A percentile compares a stretch with the other conserved stretches of the same genome.
Evolutionary conservation across 257 asterid species (phyloP).

Genomic region (Salvia splendens): DNA sequence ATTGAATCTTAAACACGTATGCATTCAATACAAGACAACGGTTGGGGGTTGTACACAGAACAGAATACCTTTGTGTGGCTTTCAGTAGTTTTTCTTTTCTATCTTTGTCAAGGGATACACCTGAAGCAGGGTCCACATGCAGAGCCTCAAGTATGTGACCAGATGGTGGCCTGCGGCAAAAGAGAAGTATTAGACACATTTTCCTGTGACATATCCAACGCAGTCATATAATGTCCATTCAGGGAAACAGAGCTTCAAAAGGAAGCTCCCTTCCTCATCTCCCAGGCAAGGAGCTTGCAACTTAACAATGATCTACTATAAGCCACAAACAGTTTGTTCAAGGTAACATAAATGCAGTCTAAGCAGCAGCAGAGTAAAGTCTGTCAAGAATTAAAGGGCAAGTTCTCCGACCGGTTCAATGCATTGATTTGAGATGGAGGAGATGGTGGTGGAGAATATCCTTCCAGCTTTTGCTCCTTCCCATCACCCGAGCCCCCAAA

Average conservation of each 20-base stretch:
- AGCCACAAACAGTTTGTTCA: slow-evolving; percentile 56
- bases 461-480: slow-evolving; percentile 72
- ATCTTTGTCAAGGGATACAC: slow-evolving; percentile 80
- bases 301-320: slow-evolving; percentile 50
- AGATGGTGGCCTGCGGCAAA: slow-evolving; percentile 84
- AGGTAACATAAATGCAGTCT: slow-evolving; percentile 60
- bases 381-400: slow-evolving; percentile 85
- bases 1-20: slow-evolving; percentile 14
- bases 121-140: slow-evolving; percentile 97
- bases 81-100: slow-evolving; percentile 62
- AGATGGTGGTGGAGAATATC: slow-evolving; percentile 93
- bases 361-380: slow-evolving; percentile 91
- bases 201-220: slow-evolving; percentile 40
- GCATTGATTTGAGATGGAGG: slow-evolving; percentile 77
- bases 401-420: slow-evolving; percentile 99
- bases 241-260: slow-evolving; percentile 50
- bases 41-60: not conserved
- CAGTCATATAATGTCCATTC: slow-evolving; percentile 50
- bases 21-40: not conserved
- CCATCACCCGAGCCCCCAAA: slow-evolving; percentile 78
- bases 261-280: slow-evolving; percentile 54
- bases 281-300: slow-evolving; percentile 50
- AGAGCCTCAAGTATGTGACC: slow-evolving; percentile 98
- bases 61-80: slow-evolving; percentile 59
- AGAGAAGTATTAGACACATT: slow-evolving; percentile 53